Percentiles rank a stretch among this genome's conserved stretches.
Evolutionary conservation across 2,329 filamentous ascomycete genomes (phyloP).

Genomic region (Neofusicoccum parvum): DNA sequence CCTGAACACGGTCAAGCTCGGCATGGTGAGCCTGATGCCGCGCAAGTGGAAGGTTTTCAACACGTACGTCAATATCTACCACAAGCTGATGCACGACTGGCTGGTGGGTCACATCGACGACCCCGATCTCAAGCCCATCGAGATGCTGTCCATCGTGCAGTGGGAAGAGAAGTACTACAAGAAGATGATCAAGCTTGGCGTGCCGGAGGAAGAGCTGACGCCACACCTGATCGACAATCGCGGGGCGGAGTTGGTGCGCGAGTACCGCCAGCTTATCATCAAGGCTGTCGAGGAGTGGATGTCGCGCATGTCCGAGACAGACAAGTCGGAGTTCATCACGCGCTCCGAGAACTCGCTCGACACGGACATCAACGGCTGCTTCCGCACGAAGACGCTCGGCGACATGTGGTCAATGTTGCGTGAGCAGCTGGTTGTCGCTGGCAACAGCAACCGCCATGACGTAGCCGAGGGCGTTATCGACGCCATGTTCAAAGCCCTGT

Average conservation of each 20-base stretch:
- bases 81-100: slow-evolving; percentile 94
- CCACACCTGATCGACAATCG: slow-evolving; percentile 90
- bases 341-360: slow-evolving; percentile 81
- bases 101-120: slow-evolving; percentile 82
- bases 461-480: slow-evolving; percentile 95
- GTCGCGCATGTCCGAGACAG: slow-evolving; percentile 83
- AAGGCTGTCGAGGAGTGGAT: slow-evolving; percentile 97
- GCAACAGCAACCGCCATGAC: slow-evolving; percentile 81
- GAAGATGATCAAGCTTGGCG: slow-evolving; percentile 90
- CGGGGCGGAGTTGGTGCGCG: slow-evolving; percentile 85
- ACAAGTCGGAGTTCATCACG: slow-evolving; percentile 78
- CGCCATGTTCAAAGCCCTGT: slow-evolving; percentile 88
- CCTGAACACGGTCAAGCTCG: slow-evolving; percentile 88
- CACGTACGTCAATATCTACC: slow-evolving; percentile 88
- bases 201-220: slow-evolving; percentile 71
- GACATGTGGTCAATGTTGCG: slow-evolving; percentile 98
- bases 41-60: slow-evolving; percentile 96
- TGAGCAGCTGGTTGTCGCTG: slow-evolving; percentile 85
- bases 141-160: slow-evolving; percentile 88
- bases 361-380: slow-evolving; percentile 83
- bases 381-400: slow-evolving; percentile 86
- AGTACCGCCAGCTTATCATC: slow-evolving; percentile 94
- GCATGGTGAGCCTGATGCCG: slow-evolving; percentile 89
- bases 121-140: slow-evolving; percentile 77
- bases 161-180: slow-evolving; percentile 96